Percentiles rank a stretch among this genome's conserved stretches.
These are phyloP conservation scores for Leishmania tropica DNA, from an alignment of 208 protist genomes.

Conservation along the genomic window DNA sequence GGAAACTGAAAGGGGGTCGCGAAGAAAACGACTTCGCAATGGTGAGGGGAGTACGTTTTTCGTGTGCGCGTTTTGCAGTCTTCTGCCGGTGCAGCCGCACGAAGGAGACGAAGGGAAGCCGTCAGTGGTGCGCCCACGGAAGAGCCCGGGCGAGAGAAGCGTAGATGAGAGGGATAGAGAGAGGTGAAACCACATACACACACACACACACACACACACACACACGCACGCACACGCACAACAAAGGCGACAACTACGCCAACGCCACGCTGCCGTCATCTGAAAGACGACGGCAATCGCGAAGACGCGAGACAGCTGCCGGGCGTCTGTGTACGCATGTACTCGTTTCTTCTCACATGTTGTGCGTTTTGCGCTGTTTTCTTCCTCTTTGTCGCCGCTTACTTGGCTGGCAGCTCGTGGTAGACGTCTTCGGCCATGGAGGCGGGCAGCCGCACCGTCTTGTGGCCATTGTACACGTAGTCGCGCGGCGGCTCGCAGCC, in stretches of 20 bases:
- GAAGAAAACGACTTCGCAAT: not conserved
- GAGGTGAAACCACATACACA: not conserved
- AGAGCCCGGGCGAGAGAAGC: not conserved
- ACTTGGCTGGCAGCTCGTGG: constrained; percentile 5
- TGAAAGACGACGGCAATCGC: not conserved
- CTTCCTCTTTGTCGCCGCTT: not conserved
- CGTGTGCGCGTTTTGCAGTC: not conserved
- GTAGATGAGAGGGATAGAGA: not conserved
- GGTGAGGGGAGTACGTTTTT: not conserved
- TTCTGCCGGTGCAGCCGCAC: not conserved
- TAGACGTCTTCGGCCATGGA: constrained; percentile 42
- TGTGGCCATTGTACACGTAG: constrained; percentile 80
- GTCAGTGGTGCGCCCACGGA: not conserved
- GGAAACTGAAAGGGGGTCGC: not conserved
- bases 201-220: not conserved
- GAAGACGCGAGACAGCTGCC: not conserved
- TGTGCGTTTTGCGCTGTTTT: not conserved
- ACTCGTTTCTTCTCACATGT: not conserved
- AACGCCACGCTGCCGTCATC: not conserved
- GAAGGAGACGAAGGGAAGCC: not conserved
- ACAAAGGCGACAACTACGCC: not conserved
- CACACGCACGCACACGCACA: not conserved
- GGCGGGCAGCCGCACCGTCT: constrained; percentile 60
- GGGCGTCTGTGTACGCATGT: not conserved
- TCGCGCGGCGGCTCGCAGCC: constrained; percentile 66